Base-by-base conservation (phyloP, 2,329 filamentous ascomycete species). In the Chaetomium sp. region DNA sequence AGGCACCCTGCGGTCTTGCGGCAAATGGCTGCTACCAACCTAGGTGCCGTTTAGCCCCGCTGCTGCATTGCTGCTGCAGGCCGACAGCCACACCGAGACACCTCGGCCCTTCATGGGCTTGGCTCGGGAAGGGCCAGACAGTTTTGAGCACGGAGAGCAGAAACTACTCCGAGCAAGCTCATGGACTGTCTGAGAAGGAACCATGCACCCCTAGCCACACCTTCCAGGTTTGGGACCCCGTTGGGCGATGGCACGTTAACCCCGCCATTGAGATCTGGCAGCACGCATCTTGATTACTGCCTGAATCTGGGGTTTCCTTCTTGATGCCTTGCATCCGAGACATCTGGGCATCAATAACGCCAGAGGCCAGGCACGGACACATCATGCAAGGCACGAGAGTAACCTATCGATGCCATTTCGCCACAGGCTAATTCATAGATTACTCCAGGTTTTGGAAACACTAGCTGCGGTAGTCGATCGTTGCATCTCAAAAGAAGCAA, bases 301-400 rank as follows among this genome's bases (percentile, higher is more conserved):
- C 27, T 31, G 25, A 54, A 31, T 19, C 12, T n/a, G 19, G 16
- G 42, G 13, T 23, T 35, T 47, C 10, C 27, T 60, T 57, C 13
- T 38, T 21, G 23, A 42, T 60, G 57, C 25, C 31, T n/a, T 42
- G 57, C 62, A 50, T 60, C 57, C 38, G 50, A 64, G 62, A 64
- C 62, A 49, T 49, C 8, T 16, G 4, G 35, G 23, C 42, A 35
- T 19, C 33, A 38, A 62, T 49, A 29, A 61, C 51, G 23, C 19
- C 35, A 38, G 31, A 23, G 42, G 29, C 49, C 49, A 51, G 49
- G 49, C 23, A 51, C 49, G 23, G 21, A 13, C n/a, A 27, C n/a
- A 33, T 25, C 21, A 62, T 55, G 59, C 59, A 55, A 56, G 51
- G 59, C 21, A 56, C 59, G 19, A 29, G n/a, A 25, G 27, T 21